A percentile compares a stretch with the other conserved stretches of the same genome.
Conservation (phyloP, 441 rosid species). For the Bocquillonia castaneifolia region DNA sequence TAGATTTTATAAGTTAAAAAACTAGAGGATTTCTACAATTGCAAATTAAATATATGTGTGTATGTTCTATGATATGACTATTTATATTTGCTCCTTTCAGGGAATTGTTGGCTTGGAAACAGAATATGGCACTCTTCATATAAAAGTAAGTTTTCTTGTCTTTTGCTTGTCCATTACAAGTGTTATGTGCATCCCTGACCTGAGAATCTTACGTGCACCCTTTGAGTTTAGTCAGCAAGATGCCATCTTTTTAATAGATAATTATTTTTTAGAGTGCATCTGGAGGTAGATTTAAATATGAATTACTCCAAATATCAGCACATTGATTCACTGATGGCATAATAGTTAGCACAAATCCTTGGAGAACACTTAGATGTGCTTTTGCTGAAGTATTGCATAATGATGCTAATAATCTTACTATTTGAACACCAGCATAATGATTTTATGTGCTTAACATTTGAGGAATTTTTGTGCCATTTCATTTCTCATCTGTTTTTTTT, state of each 20-base stretch:
- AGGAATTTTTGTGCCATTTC: background rate
- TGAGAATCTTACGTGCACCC: background rate
- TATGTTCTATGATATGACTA: background rate
- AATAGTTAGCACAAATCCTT: background rate
- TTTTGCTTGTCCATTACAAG: background rate
- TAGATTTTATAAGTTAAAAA: background rate
- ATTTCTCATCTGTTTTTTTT: background rate
- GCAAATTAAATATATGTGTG: too few relatives aligned
- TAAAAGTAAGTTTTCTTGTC: constrained; percentile 52
- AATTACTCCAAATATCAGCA: background rate
- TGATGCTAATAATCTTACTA: background rate
- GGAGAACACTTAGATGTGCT: background rate
- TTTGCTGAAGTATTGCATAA: background rate
- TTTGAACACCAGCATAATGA: background rate
- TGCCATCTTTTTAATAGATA: background rate
- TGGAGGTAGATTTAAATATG: background rate
- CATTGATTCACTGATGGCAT: background rate
- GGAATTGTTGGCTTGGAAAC: constrained; percentile 85
- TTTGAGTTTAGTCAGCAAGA: background rate
- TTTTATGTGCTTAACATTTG: background rate
- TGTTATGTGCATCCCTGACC: background rate
- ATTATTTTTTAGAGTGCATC: background rate
- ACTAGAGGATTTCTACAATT: too few relatives aligned
- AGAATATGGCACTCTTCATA: constrained; percentile 68
- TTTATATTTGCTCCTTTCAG: constrained; percentile 34